A percentile compares a stretch with the other conserved stretches of the same genome.
Conservation (phyloP, 83 land plant species). For the Picea mariana region DNA sequence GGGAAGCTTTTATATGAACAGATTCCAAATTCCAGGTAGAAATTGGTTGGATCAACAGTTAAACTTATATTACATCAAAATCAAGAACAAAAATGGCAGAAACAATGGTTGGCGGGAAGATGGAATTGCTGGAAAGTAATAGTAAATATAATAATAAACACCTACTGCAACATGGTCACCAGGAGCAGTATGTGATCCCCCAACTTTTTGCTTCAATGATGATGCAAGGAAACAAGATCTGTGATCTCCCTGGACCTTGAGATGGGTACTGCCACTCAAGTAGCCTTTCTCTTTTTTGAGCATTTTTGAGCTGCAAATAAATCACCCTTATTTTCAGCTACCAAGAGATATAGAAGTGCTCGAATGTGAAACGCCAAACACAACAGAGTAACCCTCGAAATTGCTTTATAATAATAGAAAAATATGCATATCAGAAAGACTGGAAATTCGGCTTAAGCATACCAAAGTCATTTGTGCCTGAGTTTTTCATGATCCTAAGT, state of each 20-base stretch:
- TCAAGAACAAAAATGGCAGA: conserved; percentile 2
- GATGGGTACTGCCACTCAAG: background rate
- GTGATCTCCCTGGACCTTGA: background rate
- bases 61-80: background rate
- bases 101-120: background rate
- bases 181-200: background rate
- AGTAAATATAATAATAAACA: background rate
- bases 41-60: background rate
- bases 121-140: background rate
- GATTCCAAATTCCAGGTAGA: background rate
- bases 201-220: background rate
- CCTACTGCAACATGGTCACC: background rate
- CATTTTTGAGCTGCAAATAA: conserved; percentile 3
- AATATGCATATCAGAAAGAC: background rate
- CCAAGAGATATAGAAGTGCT: background rate
- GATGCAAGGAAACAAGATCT: background rate
- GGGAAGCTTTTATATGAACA: too few species aligned
- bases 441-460: conserved; percentile 7
- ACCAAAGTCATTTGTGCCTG: too few species aligned
- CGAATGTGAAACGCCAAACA: background rate
- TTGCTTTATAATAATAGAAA: background rate
- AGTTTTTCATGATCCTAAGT: too few species aligned
- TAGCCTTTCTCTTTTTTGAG: background rate
- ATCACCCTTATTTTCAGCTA: background rate
- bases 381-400: background rate